Conservation (phyloP, 2,329 filamentous ascomycete genomes). For the Calonectria pauciramosa region DNA sequence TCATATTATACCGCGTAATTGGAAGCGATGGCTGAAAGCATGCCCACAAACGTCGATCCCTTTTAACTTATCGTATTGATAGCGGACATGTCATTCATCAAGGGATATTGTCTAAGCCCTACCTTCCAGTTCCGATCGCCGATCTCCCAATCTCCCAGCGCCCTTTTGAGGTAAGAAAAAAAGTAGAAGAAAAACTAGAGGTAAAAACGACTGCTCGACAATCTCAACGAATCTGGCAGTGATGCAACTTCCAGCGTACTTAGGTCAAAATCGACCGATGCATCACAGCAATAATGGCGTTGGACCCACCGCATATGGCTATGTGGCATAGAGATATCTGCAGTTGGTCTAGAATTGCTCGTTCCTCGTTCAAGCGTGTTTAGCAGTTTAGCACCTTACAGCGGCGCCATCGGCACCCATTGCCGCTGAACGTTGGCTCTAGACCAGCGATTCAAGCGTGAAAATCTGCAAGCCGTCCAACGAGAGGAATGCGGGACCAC, state of each 20-base stretch:
- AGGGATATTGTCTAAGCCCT: too few species aligned
- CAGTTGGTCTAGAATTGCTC: not conserved
- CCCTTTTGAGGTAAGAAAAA: not conserved
- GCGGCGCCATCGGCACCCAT: not conserved
- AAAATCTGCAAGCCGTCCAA: not conserved
- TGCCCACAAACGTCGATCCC: not conserved
- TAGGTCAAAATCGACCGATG: not conserved
- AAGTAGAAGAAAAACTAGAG: not conserved
- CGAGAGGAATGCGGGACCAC: constrained; percentile 19
- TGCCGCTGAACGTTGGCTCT: not conserved
- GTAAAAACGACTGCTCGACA: not conserved
- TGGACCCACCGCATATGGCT: not conserved
- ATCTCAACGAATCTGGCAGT: not conserved
- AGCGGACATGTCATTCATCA: not conserved
- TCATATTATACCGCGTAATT: not conserved
- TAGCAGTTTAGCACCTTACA: not conserved
- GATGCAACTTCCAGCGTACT: not conserved
- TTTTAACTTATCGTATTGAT: not conserved
- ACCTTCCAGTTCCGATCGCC: not conserved
- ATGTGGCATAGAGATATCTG: not conserved
- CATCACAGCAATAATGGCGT: too few species aligned
- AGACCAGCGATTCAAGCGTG: not conserved
- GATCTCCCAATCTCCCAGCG: too few species aligned
- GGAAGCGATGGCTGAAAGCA: not conserved
- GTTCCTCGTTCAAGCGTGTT: not conserved